phyloP scores from a whole-genome alignment of 2,329 filamentous ascomycete species.

The Talaromyces funiculosus region DNA sequence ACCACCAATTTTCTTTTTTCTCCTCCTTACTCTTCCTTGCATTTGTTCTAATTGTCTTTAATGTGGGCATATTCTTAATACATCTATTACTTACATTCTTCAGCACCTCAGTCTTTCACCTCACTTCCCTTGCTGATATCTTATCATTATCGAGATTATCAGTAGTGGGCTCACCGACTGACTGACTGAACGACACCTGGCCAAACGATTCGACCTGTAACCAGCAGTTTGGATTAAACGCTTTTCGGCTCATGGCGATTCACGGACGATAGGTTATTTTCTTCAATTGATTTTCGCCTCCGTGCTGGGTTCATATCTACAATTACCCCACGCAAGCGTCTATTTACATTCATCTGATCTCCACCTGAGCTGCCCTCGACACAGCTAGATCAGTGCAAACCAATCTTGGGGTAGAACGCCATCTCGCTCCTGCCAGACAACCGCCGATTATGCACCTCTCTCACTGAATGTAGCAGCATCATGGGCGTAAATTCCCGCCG shows the following conservation, averaged over 20 bases:
- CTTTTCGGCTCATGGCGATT: neutral
- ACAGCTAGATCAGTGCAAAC: neutral
- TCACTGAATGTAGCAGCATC: conserved; percentile 14
- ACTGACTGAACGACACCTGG: neutral
- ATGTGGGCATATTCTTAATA: neutral
- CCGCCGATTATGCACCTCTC: conserved; percentile 13
- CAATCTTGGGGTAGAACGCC: neutral
- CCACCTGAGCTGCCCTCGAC: neutral
- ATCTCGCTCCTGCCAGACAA: neutral
- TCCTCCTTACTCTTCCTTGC: neutral
- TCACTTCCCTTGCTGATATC: neutral
- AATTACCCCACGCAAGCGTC: neutral
- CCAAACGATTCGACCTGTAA: neutral
- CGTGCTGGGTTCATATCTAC: neutral
- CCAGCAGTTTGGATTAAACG: neutral
- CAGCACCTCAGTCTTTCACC: neutral
- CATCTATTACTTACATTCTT: neutral
- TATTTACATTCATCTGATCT: neutral
- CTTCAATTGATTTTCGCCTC: neutral
- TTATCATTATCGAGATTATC: neutral
- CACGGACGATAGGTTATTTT: neutral
- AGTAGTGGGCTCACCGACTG: neutral
- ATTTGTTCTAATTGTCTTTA: neutral
- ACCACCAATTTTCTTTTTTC: neutral
- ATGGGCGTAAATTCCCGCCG: conserved; percentile 47